phyloP scores from a whole-genome alignment of 2,329 filamentous ascomycete genomes.

The Plenodomus lindquistii region DNA sequence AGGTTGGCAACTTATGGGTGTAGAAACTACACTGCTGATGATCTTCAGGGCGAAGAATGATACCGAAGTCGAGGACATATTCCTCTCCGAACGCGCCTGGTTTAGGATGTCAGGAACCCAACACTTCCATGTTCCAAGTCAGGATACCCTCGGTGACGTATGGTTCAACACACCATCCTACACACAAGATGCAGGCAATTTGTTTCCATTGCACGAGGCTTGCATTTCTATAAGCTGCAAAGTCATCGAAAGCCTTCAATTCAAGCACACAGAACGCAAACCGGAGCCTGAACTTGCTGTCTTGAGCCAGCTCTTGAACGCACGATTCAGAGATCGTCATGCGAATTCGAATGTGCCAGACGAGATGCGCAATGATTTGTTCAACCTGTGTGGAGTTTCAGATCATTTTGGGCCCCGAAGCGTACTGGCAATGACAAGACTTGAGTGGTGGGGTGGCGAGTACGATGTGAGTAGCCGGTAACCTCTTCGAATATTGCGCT shows the following conservation, averaged over 20 bases:
- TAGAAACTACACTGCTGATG: not conserved
- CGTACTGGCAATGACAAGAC: constrained; percentile 17
- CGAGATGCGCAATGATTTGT: constrained; percentile 19
- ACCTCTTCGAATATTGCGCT: not conserved
- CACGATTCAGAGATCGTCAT: constrained; percentile 6
- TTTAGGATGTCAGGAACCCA: constrained; percentile 16
- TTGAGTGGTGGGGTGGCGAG: constrained; percentile 30
- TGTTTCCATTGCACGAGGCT: constrained; percentile 30
- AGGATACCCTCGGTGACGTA: constrained; percentile 9
- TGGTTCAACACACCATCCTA: constrained; percentile 21
- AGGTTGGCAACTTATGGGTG: not conserved
- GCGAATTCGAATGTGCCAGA: not conserved
- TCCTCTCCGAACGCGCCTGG: constrained; percentile 22
- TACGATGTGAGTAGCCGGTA: constrained; percentile 21
- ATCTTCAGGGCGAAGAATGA: constrained; percentile 9
- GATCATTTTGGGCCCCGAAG: constrained; percentile 21
- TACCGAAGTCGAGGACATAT: constrained; percentile 10
- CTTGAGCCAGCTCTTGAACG: constrained; percentile 16
- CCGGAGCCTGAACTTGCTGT: constrained; percentile 8
- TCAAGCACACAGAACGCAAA: not conserved
- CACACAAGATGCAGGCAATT: constrained; percentile 8
- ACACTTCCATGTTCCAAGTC: constrained; percentile 19
- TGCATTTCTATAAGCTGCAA: constrained; percentile 27
- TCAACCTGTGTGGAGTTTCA: constrained; percentile 14
- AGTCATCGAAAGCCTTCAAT: constrained; percentile 13